Evolutionary conservation across 2,329 filamentous ascomycete species (phyloP).

Genomic region (Colletotrichum gigasporum): DNA sequence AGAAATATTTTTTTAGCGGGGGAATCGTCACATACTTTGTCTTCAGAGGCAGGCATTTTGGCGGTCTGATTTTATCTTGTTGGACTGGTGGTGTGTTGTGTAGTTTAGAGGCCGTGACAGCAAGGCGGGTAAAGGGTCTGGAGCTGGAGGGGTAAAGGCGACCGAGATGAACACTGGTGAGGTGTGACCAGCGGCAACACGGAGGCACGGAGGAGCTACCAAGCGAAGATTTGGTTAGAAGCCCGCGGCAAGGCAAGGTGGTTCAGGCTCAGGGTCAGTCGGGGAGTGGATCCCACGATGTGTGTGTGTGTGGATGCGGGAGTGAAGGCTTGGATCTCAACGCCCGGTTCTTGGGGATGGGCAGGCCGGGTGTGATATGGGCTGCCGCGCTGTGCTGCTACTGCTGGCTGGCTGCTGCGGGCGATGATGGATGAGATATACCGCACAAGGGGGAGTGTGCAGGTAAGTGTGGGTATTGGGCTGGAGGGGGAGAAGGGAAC

Average conservation of each 20-base stretch:
- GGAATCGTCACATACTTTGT: conserved; percentile 41
- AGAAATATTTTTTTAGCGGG: conserved; percentile 41
- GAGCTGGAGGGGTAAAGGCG: conserved; percentile 17
- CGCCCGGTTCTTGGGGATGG: conserved; percentile 11
- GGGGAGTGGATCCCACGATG: conserved; percentile 29
- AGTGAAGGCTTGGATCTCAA: conserved; percentile 18
- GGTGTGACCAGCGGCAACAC: conserved; percentile 14
- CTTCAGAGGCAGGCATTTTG: conserved; percentile 37
- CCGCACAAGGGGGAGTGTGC: conserved; percentile 24
- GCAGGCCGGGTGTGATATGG: conserved; percentile 3
- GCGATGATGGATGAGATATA: conserved; percentile 26
- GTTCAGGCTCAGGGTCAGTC: conserved; percentile 21
- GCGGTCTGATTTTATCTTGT: conserved; percentile 3
- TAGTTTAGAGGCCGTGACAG: conserved; percentile 2
- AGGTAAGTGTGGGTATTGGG: conserved; percentile 28
- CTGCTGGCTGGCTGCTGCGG: conserved; percentile 4
- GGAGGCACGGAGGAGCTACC: conserved; percentile 23
- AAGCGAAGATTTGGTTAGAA: conserved; percentile 27
- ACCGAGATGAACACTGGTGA: conserved; percentile 8
- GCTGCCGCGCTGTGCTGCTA: not conserved
- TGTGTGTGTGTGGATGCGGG: conserved; percentile 13
- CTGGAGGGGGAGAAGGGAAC: not conserved
- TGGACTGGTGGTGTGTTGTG: conserved; percentile 1
- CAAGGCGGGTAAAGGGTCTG: conserved; percentile 5
- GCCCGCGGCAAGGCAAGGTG: conserved; percentile 12